Base-by-base conservation (phyloP, 2,329 filamentous ascomycete species). In the Epichloe sp. region DNA sequence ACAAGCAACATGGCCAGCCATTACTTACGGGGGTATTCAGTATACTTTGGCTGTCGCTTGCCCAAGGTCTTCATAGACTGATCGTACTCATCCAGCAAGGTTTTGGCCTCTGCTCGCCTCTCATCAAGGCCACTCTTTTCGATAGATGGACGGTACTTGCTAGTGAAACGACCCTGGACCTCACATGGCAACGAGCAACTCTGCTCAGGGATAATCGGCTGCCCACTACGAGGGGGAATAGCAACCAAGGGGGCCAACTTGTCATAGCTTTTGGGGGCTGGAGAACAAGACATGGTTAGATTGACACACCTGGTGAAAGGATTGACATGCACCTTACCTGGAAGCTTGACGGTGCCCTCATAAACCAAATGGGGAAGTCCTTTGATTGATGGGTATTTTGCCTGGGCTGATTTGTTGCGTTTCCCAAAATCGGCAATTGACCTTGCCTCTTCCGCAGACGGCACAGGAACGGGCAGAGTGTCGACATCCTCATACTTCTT, bases 1-100 rank as follows among this genome's bases (percentile, higher is more conserved):
- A 47, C 11, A 26, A 34, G n/a, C 44, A 23, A 41, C 4, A 15
- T 42, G 15, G 19, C 5, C 21, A 14, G 12, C 31, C 11, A 44
- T 8, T 11, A 61, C 64, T 52, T 58, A 66, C 63, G 68, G 21
- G 71, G 71, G 56, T 73, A 73, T 50, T 73, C 71, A 4, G 71
- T 71, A 51, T 73, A 73, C 52, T 73, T 73, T 2, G 71, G 71
- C 19, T 70, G 65, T 21, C 69, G 64, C 56, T 69, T 70, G 15
- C 70, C 71, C 44, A 73, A 55, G 3, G 56, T 58, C 47, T 62
- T 66, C 70, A 73, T 73, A 8, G 66, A 63, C 41, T 58, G 62
- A 41, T 72, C 68, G 54, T 69, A 73, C 35, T 71, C 64, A 41
- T 70, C 67, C 21, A 73, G 56, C 2, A 71, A 52, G 3, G 54